Evolutionary conservation across 371 early-diverging fungal species (phyloP).

Genomic region (Smittium mucronatum): DNA sequence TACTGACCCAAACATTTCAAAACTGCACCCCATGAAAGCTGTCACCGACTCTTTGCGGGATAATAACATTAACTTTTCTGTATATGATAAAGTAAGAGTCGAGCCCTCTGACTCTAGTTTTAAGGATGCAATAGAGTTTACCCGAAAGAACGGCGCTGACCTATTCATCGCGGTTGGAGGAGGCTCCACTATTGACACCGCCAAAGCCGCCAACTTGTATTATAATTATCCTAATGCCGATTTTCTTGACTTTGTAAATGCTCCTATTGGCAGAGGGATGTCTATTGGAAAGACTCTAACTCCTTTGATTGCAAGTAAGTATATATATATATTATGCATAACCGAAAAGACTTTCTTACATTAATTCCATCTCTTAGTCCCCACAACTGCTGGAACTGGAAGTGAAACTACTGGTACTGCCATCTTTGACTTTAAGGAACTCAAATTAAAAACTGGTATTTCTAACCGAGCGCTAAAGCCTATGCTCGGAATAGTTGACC

Average conservation of each 20-base stretch:
- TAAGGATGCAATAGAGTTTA: constrained; percentile 65
- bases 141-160: constrained; percentile 57
- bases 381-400: constrained; percentile 79
- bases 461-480: constrained; percentile 78
- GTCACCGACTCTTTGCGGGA: constrained; percentile 64
- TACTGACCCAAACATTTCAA: constrained; percentile 65
- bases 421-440: constrained; percentile 77
- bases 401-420: constrained; percentile 82
- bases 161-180: constrained; percentile 87
- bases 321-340: not conserved
- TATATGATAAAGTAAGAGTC: constrained; percentile 65
- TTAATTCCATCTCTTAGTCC: constrained; percentile 35
- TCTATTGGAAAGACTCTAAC: constrained; percentile 55
- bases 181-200: constrained; percentile 85
- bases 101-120: constrained; percentile 77
- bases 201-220: constrained; percentile 84
- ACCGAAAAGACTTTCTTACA: not conserved
- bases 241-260: constrained; percentile 83
- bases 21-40: constrained; percentile 59
- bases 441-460: constrained; percentile 81
- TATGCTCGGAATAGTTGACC: constrained; percentile 74
- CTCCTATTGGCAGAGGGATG: constrained; percentile 79
- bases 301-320: constrained; percentile 65
- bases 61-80: constrained; percentile 50
- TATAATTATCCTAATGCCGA: constrained; percentile 67